Evolutionary conservation across 179 eudicot species (phyloP).

Genomic region (Silene vulgaris): DNA sequence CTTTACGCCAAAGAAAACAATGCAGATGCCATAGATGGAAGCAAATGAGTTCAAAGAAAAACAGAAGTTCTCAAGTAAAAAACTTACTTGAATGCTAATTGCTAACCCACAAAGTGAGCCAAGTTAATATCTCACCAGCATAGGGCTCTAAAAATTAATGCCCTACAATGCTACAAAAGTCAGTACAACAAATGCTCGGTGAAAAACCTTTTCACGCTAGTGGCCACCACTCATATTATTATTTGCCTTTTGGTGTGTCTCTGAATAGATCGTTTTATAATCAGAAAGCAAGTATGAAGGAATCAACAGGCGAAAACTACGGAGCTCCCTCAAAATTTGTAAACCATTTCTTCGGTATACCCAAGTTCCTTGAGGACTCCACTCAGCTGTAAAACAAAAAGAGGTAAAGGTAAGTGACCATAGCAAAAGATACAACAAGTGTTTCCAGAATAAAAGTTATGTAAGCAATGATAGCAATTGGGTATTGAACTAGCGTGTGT

Average conservation of each 20-base stretch:
- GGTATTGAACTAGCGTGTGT: background rate
- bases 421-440: background rate
- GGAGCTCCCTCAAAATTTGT: slow-evolving; percentile 59
- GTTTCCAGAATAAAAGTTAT: background rate
- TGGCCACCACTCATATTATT: background rate
- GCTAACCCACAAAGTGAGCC: background rate
- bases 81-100: background rate
- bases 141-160: slow-evolving; percentile 4
- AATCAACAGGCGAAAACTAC: background rate
- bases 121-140: background rate
- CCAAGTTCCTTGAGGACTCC: slow-evolving; percentile 89
- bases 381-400: slow-evolving; percentile 40
- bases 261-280: background rate
- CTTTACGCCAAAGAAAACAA: background rate
- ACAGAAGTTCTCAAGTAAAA: background rate
- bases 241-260: slow-evolving; percentile 4
- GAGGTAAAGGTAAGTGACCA: background rate
- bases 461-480: background rate
- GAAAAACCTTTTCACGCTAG: background rate
- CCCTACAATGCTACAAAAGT: slow-evolving; percentile 10
- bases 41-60: background rate
- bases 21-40: background rate
- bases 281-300: slow-evolving; percentile 3
- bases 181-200: slow-evolving; percentile 12
- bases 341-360: slow-evolving; percentile 77